Percentiles rank a stretch among this genome's conserved stretches.
Evolutionary conservation across 2,329 filamentous ascomycete species (phyloP).

Genomic region (Aspergillus ruber): DNA sequence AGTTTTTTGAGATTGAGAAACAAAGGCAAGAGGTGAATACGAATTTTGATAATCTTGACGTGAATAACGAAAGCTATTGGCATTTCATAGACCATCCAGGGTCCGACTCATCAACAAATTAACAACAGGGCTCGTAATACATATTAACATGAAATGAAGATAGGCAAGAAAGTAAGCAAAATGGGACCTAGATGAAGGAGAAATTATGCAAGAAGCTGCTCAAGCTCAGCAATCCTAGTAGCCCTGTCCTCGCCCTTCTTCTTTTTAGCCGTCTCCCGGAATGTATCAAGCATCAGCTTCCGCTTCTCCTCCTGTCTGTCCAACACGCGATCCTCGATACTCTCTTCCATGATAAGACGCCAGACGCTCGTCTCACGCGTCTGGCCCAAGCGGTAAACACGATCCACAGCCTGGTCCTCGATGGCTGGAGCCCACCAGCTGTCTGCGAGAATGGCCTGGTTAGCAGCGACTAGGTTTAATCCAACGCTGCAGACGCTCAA

Average conservation of each 20-base stretch:
- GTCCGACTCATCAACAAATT: too few species aligned
- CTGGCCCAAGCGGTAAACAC: conserved; percentile 80
- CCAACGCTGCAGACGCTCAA: conserved; percentile 78
- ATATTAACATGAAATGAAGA: not conserved
- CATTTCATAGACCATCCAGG: too few species aligned
- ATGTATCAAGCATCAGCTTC: conserved; percentile 68
- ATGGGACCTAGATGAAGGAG: not conserved
- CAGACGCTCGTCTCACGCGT: conserved; percentile 72
- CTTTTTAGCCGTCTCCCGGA: conserved; percentile 62
- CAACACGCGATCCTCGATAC: conserved; percentile 74
- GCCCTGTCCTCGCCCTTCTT: conserved; percentile 49
- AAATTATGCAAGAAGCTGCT: conserved; percentile 27
- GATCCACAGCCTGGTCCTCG: conserved; percentile 84
- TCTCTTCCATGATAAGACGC: conserved; percentile 71
- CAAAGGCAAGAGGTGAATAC: too few species aligned
- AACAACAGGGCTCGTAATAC: not conserved
- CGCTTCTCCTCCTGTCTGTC: conserved; percentile 74
- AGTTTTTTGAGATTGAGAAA: too few species aligned
- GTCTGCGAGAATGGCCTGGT: conserved; percentile 77
- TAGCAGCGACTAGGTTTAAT: conserved; percentile 76
- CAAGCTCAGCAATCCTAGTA: conserved; percentile 48
- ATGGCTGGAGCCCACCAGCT: conserved; percentile 92
- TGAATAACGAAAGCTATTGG: too few species aligned
- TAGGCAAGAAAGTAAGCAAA: not conserved
- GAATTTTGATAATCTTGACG: too few species aligned